Conservation (phyloP, 139 green algal genomes). For the Chlorella sp. region DNA sequence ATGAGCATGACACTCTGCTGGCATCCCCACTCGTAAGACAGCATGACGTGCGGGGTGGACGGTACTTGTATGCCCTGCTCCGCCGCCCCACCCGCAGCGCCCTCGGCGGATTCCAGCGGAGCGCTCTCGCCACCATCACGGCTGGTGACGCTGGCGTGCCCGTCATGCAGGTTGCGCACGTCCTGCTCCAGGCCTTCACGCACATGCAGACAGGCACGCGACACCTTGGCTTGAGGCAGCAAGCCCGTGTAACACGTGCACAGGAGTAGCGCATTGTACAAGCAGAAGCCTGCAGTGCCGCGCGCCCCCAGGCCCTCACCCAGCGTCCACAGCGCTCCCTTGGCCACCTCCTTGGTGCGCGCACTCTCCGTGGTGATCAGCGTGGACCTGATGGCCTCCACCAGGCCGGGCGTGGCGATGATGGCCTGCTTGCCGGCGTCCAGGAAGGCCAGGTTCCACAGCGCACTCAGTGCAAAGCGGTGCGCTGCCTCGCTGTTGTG, state of each 20-base stretch:
- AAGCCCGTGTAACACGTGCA: no score
- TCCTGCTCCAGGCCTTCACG: slow-evolving; percentile 24
- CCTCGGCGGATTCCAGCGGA: no score
- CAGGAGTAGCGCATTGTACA: no score
- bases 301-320: no score
- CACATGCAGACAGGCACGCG: no score
- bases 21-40: slow-evolving; percentile 48
- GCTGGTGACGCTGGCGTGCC: no score
- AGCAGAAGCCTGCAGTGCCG: no score
- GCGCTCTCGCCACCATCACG: no score
- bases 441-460: slow-evolving; percentile 56
- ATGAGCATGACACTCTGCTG: slow-evolving; percentile 42
- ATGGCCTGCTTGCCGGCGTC: slow-evolving; percentile 5
- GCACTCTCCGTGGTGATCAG: slow-evolving; percentile 19
- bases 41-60: slow-evolving; percentile 47
- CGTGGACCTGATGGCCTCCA: slow-evolving; percentile 37
- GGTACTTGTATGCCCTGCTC: no score
- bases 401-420: slow-evolving; percentile 16
- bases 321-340: slow-evolving; percentile 46
- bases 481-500: slow-evolving; percentile 37
- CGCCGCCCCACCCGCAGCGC: no score
- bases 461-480: slow-evolving; percentile 25
- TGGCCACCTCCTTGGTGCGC: slow-evolving; percentile 40
- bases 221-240: no score
- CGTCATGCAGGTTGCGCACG: slow-evolving; percentile 26